These are phyloP conservation scores for Cladophialophora exuberans DNA, from an alignment of 2,329 filamentous ascomycete species.

Conservation along the genomic window DNA sequence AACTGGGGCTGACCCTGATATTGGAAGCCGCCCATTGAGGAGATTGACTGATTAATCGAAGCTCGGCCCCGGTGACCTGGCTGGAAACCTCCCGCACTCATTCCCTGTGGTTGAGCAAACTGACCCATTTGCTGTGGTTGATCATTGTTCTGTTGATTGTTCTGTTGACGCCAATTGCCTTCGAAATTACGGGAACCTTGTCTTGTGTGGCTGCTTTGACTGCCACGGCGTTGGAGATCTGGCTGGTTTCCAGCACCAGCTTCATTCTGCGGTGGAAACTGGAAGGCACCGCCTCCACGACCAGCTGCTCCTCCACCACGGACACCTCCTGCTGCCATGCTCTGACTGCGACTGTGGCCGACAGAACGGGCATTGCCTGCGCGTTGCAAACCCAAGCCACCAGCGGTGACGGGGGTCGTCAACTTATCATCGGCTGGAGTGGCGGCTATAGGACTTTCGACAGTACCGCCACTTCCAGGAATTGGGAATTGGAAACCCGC, in stretches of 20 bases:
- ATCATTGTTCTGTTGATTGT: constrained; percentile 50
- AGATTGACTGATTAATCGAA: constrained; percentile 85
- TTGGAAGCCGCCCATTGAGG: constrained; percentile 82
- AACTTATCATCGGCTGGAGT: constrained; percentile 37
- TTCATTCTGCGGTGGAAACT: constrained; percentile 63
- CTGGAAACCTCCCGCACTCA: constrained; percentile 76
- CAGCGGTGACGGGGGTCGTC: constrained; percentile 55
- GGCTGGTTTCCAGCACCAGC: constrained; percentile 48
- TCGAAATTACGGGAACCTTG: constrained; percentile 93
- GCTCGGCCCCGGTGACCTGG: constrained; percentile 82
- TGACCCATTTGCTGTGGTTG: constrained; percentile 61
- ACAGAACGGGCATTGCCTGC: constrained; percentile 85
- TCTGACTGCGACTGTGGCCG: constrained; percentile 57
- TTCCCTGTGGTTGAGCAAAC: constrained; percentile 72
- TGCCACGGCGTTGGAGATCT: constrained; percentile 77
- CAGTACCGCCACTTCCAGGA: constrained; percentile 64
- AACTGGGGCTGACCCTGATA: constrained; percentile 86
- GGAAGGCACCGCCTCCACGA: constrained; percentile 68
- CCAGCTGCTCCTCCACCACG: constrained; percentile 65
- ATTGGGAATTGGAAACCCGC: constrained; percentile 93
- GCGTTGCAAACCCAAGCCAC: constrained; percentile 69
- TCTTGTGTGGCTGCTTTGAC: constrained; percentile 73
- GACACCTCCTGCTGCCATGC: constrained; percentile 62
- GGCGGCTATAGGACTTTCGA: constrained; percentile 56
- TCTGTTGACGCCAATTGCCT: constrained; percentile 93